Evolutionary conservation across 169 alveolate genomes (phyloP).

Genomic region (Cryptosporidium sp.): DNA sequence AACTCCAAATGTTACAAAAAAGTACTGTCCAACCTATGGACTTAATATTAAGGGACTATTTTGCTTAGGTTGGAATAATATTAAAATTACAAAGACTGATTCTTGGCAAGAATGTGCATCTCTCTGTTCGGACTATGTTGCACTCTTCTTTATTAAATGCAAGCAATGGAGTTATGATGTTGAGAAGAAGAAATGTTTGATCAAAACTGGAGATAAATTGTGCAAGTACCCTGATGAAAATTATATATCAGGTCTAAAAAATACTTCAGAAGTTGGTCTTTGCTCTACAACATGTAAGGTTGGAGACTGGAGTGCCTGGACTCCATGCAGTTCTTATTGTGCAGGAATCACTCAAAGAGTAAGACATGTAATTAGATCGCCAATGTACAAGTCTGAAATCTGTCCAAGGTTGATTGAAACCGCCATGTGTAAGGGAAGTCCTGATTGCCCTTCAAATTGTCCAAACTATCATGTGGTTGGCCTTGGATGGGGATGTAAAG

Average conservation of each 20-base stretch:
- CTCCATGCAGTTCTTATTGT: constrained; percentile 54
- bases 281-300: constrained; percentile 71
- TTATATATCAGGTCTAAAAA: constrained; percentile 41
- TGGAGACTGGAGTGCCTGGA: constrained; percentile 76
- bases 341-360: constrained; percentile 76
- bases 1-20: constrained; percentile 25
- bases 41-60: constrained; percentile 52
- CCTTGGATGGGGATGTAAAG: constrained; percentile 73
- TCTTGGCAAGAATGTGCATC: constrained; percentile 69
- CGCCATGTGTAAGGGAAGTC: constrained; percentile 75
- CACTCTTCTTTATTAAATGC: constrained; percentile 52
- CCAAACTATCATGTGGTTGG: constrained; percentile 75
- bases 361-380: constrained; percentile 75
- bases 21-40: constrained; percentile 52
- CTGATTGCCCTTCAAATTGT: constrained; percentile 61
- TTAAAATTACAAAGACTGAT: constrained; percentile 36
- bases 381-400: constrained; percentile 49
- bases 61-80: constrained; percentile 50
- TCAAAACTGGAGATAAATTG: constrained; percentile 37
- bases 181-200: constrained; percentile 49
- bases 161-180: constrained; percentile 68
- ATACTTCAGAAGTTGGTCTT: constrained; percentile 48
- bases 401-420: constrained; percentile 66
- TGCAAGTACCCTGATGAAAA: constrained; percentile 72
- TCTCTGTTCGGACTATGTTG: constrained; percentile 51